Base-by-base conservation (phyloP, 768 basidiomycete genomes). In the Lactifluus subvellereus region DNA sequence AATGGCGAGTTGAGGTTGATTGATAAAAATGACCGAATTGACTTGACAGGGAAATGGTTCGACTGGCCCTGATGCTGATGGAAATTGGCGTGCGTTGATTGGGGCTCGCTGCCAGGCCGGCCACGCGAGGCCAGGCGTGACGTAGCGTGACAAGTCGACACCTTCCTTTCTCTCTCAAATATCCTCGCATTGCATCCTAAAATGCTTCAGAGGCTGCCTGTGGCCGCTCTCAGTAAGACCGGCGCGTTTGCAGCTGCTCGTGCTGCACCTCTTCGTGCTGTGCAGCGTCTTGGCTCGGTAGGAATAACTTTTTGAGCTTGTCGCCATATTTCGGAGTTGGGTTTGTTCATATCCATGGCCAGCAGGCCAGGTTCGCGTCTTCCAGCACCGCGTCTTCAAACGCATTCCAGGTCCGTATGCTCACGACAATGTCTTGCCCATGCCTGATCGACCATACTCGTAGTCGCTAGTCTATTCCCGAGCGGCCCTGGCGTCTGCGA, bases 131-230 rank as follows among this genome's bases (percentile, higher is more conserved):
- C 35, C 11, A 9, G 43, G 22, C 22, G 62, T 59, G 75, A 68
- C 68, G 54, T 77, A 77, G 76, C 76, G 80, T 80, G 78, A 80
- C 79, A 60, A 60, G 54, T 51, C 59, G 65, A 68, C 70, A 73
- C 72, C 54, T 73, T 73, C 62, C 71, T 71, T 73, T 70, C 69
- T 70, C 72, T 62, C 67, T 73, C 75, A 80, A 80, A 67, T 63
- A 63, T 69, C 70, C 61, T 69, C 62, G 51, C 74, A 72, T 72
- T 70, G 51, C 74, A 72, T 72, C 70, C 73, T 77, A 85, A 83
- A 88, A 91, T 91, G 89, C 76, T 90, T 74, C 85, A 87, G 76
- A 90, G 86, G 86, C 82, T 89, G 78, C 84, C 87, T 74, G 82
- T 83, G 76, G 83, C 84, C 77, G 82, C 82, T 77, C 80, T 88